A percentile compares a stretch with the other conserved stretches of the same genome.
Conservation (phyloP, 2,329 filamentous ascomycete species). For the Hymenoscyphus linearis region DNA sequence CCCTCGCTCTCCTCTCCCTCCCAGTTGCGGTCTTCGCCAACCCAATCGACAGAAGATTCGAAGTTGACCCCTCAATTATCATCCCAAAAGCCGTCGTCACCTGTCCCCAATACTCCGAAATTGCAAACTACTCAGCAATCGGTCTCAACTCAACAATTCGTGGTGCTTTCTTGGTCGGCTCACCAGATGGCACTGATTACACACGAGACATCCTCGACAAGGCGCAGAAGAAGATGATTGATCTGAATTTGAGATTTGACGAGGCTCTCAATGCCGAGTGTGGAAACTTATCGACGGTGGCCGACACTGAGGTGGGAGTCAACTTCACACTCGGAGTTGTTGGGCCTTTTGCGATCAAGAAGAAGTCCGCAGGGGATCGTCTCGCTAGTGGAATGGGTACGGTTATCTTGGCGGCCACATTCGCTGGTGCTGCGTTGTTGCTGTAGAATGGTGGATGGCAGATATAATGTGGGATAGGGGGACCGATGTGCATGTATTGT, state of each 20-base stretch:
- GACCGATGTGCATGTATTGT: not conserved
- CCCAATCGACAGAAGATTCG: not conserved
- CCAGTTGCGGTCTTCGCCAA: not conserved
- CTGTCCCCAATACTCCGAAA: slow-evolving; percentile 40
- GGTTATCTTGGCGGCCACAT: not conserved
- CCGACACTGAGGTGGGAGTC: slow-evolving; percentile 37
- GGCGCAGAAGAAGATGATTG: slow-evolving; percentile 28
- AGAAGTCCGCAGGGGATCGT: not conserved
- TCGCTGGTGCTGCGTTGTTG: slow-evolving; percentile 4
- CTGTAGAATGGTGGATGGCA: not conserved
- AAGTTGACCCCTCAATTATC: not conserved
- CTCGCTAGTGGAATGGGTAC: not conserved
- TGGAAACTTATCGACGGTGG: slow-evolving; percentile 41
- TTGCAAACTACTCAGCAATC: slow-evolving; percentile 44
- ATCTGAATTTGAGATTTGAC: slow-evolving; percentile 37
- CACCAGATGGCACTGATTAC: slow-evolving; percentile 37
- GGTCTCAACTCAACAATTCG: slow-evolving; percentile 42
- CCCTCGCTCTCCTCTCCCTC: slow-evolving; percentile 3
- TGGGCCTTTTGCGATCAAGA: slow-evolving; percentile 5
- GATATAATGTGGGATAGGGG: not conserved
- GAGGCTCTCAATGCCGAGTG: slow-evolving; percentile 38
- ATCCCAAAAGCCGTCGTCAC: not conserved
- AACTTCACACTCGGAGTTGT: slow-evolving; percentile 43
- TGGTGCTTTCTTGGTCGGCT: slow-evolving; percentile 40
- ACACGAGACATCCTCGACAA: slow-evolving; percentile 38